These are phyloP conservation scores for Dicorynia guianensis DNA, from an alignment of 306 rosid species.

Conservation along the genomic window DNA sequence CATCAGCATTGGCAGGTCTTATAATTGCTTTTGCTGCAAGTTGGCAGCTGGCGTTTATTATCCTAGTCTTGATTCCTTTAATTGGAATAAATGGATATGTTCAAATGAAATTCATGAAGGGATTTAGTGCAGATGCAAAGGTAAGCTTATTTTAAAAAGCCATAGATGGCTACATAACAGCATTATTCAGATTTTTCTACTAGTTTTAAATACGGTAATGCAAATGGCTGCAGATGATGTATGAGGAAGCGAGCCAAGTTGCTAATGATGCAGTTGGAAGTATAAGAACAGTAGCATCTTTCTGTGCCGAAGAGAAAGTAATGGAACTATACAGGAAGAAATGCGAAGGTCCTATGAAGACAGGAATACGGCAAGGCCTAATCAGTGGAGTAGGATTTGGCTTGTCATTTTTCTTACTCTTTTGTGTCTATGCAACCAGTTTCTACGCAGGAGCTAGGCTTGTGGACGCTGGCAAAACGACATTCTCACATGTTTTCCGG, in stretches of 20 bases:
- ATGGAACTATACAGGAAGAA: conserved; percentile 78
- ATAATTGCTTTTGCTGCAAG: conserved; percentile 74
- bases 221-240: conserved; percentile 65
- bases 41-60: conserved; percentile 72
- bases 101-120: conserved; percentile 81
- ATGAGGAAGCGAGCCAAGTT: conserved; percentile 92
- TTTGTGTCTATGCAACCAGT: conserved; percentile 69
- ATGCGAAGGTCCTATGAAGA: conserved; percentile 79
- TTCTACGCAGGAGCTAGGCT: conserved; percentile 85
- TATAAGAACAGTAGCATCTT: conserved; percentile 88
- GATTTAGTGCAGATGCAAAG: conserved; percentile 85
- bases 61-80: conserved; percentile 72
- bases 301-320: conserved; percentile 89
- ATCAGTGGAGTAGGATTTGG: conserved; percentile 91
- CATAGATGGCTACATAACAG: background rate
- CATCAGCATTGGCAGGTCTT: conserved; percentile 70
- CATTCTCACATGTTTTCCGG: conserved; percentile 69
- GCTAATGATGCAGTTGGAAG: conserved; percentile 94
- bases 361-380: conserved; percentile 78
- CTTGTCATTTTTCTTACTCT: conserved; percentile 70
- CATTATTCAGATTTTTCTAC: background rate
- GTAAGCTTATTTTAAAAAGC: conserved; percentile 45
- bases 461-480: conserved; percentile 54
- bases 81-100: conserved; percentile 71
- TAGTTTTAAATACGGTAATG: conserved; percentile 9